Evolutionary conservation across 2,329 filamentous ascomycete genomes (phyloP), one percentile per base, ranked within the genome.

Genomic region (Trichoderma pleuroti): DNA sequence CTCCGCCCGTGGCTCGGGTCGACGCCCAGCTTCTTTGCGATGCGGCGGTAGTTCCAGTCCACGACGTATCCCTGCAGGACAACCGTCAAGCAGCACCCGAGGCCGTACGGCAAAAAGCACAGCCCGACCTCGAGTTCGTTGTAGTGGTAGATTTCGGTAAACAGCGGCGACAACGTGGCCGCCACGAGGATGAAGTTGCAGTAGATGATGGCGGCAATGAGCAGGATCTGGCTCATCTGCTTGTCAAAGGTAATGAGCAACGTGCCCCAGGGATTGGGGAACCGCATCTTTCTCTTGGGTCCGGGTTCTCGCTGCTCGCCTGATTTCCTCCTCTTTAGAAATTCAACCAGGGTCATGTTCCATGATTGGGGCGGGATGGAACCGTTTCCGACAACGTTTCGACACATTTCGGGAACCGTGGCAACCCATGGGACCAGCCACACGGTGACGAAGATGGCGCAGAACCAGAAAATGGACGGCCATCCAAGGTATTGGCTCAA

Each of bases 401-500:
- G 84, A 71, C 85, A 85, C 10, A 87, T 89, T 78, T 89, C 86
- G 0, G 90, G 91, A 9, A 91, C 82, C 6, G 86, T 82, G 12
- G 90, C 73, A 3, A 85, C 75, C 71, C 88, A 87, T 0, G 87
- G 84, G 3, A 90, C 71, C 32, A 90, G 78, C 78, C 86, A 87
- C 0, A 80, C 78, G 4, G 78, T 78, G 21, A 83, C 80, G 42
- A 86, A 79, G 46, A 92, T 90, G 46, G 86, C 83, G 70, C 90
- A 83, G 75, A 92, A 91, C 90, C 90, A 92, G 75, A 92, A 92
- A 70, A 91, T 88, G 68, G 86, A 84, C n/a, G 86, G 82, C 90
- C 90, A 93, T 10, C 88, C 89, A 0, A 91, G 82, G 72, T 86
- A 91, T 73, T 91, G 82, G 21, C 85, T 84, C 21, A 93, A 78